Conservation (phyloP, 192 early-diverging fungal genomes). For the Backusella morwellensis region DNA sequence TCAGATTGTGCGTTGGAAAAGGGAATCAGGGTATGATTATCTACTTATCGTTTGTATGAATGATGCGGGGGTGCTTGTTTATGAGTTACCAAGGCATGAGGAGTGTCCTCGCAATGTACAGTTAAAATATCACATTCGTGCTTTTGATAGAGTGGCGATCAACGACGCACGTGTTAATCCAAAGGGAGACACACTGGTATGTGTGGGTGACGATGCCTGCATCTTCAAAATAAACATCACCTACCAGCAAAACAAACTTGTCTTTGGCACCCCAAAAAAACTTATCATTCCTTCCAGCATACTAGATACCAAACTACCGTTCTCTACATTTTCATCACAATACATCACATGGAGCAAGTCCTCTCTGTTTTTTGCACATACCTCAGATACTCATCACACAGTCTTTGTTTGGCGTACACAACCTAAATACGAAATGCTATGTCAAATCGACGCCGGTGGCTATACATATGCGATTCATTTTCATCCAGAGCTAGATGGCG, state of each 20-base stretch:
- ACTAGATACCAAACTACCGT: not conserved
- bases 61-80: conserved; percentile 34
- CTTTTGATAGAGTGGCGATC: conserved; percentile 29
- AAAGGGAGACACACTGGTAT: conserved; percentile 42
- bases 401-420: conserved; percentile 46
- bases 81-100: conserved; percentile 25
- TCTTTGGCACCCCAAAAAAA: conserved; percentile 1
- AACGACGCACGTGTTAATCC: conserved; percentile 52
- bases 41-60: conserved; percentile 33
- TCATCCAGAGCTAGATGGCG: conserved; percentile 41
- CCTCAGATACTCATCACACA: conserved; percentile 39
- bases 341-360: conserved; percentile 45
- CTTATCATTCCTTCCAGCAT: not conserved
- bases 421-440: conserved; percentile 34
- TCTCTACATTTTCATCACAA: conserved; percentile 38
- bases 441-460: conserved; percentile 42
- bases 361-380: conserved; percentile 48
- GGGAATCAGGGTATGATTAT: conserved; percentile 1
- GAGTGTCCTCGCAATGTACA: conserved; percentile 11
- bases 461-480: conserved; percentile 42
- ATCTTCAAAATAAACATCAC: conserved; percentile 4
- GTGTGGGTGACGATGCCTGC: conserved; percentile 41
- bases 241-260: not conserved
- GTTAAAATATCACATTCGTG: conserved; percentile 17
- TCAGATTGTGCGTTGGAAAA: conserved; percentile 30